phyloP scores from a whole-genome alignment of 305 asterid genomes.

The Fraxinus nigra region DNA sequence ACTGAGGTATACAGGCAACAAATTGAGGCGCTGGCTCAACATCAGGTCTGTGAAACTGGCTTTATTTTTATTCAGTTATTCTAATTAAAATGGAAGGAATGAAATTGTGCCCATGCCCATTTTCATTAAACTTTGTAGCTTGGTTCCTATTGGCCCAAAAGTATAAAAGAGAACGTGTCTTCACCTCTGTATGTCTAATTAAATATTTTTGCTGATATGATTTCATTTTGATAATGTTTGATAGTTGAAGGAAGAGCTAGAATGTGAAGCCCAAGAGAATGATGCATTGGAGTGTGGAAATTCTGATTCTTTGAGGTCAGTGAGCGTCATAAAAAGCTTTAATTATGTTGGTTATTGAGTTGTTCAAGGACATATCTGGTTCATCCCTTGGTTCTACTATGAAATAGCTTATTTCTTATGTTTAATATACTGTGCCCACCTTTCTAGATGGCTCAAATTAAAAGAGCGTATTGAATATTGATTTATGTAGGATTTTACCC shows the following conservation, averaged over 20 bases:
- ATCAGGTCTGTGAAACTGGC: conserved; percentile 56
- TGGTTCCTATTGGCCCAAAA: not conserved
- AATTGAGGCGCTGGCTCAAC: conserved; percentile 87
- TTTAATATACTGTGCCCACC: not conserved
- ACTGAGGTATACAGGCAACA: conserved; percentile 91
- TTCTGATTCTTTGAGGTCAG: conserved; percentile 65
- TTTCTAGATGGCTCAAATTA: not conserved
- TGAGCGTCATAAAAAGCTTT: conserved; percentile 8
- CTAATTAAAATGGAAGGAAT: conserved; percentile 7
- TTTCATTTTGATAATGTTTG: conserved; percentile 22
- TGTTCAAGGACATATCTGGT: not conserved
- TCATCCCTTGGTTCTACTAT: not conserved
- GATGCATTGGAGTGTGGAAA: conserved; percentile 72
- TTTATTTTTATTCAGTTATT: not conserved
- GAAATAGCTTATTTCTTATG: not conserved
- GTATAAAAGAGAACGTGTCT: not conserved
- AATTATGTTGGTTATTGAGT: conserved; percentile 5
- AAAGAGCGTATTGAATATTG: not conserved
- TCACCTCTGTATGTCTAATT: conserved; percentile 2
- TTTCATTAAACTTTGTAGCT: not conserved
- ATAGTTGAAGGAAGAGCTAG: conserved; percentile 84
- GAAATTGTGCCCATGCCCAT: not conserved
- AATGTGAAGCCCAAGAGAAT: conserved; percentile 86
- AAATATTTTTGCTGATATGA: conserved; percentile 21
- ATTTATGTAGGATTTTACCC: not conserved